Evolutionary conservation across 495 filamentous ascomycete species (phyloP).

Genomic region (Penicillium parvum): DNA sequence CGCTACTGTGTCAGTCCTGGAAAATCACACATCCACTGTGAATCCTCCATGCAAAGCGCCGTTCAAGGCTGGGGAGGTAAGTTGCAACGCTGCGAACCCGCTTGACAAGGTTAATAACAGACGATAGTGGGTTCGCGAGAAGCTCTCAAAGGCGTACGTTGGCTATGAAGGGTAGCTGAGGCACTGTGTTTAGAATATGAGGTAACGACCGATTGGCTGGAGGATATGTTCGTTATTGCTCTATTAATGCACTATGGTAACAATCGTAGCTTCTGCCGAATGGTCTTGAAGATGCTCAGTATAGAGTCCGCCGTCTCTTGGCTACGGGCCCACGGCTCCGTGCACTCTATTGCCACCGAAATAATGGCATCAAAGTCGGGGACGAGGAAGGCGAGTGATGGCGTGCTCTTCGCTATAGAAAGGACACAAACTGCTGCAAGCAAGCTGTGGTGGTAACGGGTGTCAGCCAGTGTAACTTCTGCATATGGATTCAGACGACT

Average conservation of each 20-base stretch:
- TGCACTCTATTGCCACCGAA: conserved; percentile 5
- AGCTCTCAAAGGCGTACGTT: neutral
- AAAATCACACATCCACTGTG: conserved; percentile 13
- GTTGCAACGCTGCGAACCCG: too few species aligned
- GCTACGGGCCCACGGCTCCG: conserved; percentile 12
- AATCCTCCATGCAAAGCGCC: conserved; percentile 13
- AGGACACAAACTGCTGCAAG: conserved; percentile 18
- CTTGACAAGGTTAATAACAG: too few species aligned
- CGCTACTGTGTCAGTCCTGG: conserved; percentile 22
- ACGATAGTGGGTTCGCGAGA: neutral
- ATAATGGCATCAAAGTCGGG: conserved; percentile 16
- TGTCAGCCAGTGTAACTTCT: neutral
- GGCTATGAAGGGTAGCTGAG: neutral
- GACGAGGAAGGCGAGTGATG: conserved; percentile 10
- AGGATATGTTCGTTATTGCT: neutral
- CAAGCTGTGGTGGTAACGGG: neutral
- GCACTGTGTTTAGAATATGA: neutral
- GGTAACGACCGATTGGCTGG: neutral
- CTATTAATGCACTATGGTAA: neutral
- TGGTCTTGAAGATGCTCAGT: conserved; percentile 17
- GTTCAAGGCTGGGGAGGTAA: conserved; percentile 20
- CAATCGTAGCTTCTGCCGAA: conserved; percentile 15
- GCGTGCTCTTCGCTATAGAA: conserved; percentile 15
- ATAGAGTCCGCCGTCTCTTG: conserved; percentile 16
- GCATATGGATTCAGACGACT: neutral